phyloP scores from a whole-genome alignment of 2,329 filamentous ascomycete genomes.

The Neoscytalidium dimidiatum region DNA sequence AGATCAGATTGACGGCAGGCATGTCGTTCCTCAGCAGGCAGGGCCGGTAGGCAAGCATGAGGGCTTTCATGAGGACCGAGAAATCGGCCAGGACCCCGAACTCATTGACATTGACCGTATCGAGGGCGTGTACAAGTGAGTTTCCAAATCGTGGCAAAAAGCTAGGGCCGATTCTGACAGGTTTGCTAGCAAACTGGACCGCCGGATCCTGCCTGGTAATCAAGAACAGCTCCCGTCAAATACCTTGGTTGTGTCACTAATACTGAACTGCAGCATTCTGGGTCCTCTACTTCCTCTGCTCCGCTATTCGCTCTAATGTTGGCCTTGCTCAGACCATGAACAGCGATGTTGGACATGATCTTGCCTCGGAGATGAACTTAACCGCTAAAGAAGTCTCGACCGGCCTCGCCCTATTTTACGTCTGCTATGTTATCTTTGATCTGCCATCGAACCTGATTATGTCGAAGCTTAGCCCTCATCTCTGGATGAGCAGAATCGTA shows the following conservation, averaged over 20 bases:
- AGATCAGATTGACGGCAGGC: conserved; percentile 3
- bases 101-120: conserved; percentile 38
- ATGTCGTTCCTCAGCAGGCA: conserved; percentile 1
- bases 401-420: conserved; percentile 85
- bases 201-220: conserved; percentile 56
- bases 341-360: conserved; percentile 66
- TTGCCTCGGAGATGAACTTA: conserved; percentile 70
- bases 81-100: conserved; percentile 27
- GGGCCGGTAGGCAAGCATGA: conserved; percentile 27
- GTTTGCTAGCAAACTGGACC: conserved; percentile 55
- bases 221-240: not conserved
- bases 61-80: conserved; percentile 34
- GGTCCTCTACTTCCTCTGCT: conserved; percentile 89
- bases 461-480: conserved; percentile 78
- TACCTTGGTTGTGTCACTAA: not conserved
- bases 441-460: conserved; percentile 86
- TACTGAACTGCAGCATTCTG: conserved; percentile 67
- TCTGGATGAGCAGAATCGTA: conserved; percentile 92
- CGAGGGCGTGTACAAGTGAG: conserved; percentile 40
- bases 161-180: not conserved
- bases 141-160: not conserved
- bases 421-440: conserved; percentile 88
- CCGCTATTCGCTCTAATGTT: conserved; percentile 87
- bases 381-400: conserved; percentile 78
- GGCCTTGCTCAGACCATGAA: conserved; percentile 97